A percentile compares a stretch with the other conserved stretches of the same genome.
These are phyloP conservation scores for Arthrobotrys pseudoclavata DNA, from an alignment of 2,329 filamentous ascomycete species.

Conservation along the genomic window DNA sequence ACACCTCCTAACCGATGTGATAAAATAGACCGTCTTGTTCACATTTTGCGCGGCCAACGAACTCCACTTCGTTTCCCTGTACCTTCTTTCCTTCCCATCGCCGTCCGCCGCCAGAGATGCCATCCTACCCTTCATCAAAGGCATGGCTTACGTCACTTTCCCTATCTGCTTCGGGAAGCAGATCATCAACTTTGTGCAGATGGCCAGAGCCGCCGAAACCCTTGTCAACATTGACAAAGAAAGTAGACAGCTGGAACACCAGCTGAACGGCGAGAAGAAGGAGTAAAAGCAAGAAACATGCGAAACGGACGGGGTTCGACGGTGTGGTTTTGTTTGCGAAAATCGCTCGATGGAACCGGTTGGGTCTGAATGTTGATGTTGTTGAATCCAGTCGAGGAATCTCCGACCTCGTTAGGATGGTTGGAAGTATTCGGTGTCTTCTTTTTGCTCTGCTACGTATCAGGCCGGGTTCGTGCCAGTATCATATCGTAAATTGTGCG, in stretches of 20 bases:
- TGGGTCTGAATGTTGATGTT: slow-evolving; percentile 14
- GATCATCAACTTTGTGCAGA: slow-evolving; percentile 91
- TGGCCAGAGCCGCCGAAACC: slow-evolving; percentile 92
- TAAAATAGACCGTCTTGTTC: slow-evolving; percentile 83
- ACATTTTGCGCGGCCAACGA: slow-evolving; percentile 91
- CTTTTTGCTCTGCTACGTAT: slow-evolving; percentile 36
- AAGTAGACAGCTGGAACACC: slow-evolving; percentile 69
- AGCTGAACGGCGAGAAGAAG: slow-evolving; percentile 53
- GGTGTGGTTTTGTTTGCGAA: not conserved
- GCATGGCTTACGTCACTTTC: slow-evolving; percentile 82
- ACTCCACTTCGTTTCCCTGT: slow-evolving; percentile 97
- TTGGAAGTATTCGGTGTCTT: slow-evolving; percentile 32
- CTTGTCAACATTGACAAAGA: slow-evolving; percentile 90
- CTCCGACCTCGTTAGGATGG: slow-evolving; percentile 12
- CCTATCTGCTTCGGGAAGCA: slow-evolving; percentile 94
- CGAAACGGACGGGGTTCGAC: not conserved
- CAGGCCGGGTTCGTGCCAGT: slow-evolving; percentile 20
- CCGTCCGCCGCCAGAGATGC: slow-evolving; percentile 71
- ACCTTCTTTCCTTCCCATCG: slow-evolving; percentile 96
- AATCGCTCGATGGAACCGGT: not conserved
- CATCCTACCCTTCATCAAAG: slow-evolving; percentile 73
- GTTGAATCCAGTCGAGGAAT: slow-evolving; percentile 37
- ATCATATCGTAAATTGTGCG: slow-evolving; percentile 46
- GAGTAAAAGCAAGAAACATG: slow-evolving; percentile 15
- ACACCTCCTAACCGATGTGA: not conserved